Evolutionary conservation across 2,329 filamentous ascomycete genomes (phyloP).

Genomic region (Cercospora zeae-maydis): DNA sequence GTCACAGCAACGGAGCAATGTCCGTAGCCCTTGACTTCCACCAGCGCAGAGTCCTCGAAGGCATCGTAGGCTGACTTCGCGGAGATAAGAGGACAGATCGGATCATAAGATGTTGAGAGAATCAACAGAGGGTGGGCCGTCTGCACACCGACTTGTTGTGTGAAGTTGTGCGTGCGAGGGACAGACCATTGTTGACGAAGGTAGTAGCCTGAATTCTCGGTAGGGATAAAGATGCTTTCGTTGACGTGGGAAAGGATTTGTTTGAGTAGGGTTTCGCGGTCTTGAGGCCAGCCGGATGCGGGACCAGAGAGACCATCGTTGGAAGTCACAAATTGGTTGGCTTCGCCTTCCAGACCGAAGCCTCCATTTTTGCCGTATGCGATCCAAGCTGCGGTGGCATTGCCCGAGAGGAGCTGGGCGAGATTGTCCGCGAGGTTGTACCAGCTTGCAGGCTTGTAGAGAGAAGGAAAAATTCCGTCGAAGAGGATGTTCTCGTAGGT

Average conservation of each 20-base stretch:
- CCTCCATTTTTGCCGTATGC: constrained; percentile 16
- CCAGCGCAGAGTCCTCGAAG: constrained; percentile 19
- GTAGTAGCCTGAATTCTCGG: constrained; percentile 20
- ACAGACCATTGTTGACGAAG: constrained; percentile 21
- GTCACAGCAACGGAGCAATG: constrained; percentile 24
- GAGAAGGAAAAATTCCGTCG: constrained; percentile 21
- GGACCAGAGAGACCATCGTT: constrained; percentile 22
- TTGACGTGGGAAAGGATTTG: constrained; percentile 21
- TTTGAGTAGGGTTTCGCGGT: constrained; percentile 17
- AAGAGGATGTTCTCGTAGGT: constrained; percentile 17
- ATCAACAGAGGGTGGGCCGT: constrained; percentile 23
- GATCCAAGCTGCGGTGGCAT: constrained; percentile 22
- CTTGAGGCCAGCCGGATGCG: constrained; percentile 20
- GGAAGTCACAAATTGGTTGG: constrained; percentile 19
- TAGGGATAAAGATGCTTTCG: constrained; percentile 21
- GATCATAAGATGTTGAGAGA: constrained; percentile 24
- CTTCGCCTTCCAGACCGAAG: constrained; percentile 24
- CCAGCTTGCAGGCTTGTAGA: constrained; percentile 25
- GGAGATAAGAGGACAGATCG: constrained; percentile 24
- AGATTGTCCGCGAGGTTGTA: constrained; percentile 24
- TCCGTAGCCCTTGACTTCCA: constrained; percentile 25
- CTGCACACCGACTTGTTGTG: constrained; percentile 13
- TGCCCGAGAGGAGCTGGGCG: constrained; percentile 21
- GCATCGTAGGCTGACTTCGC: constrained; percentile 19
- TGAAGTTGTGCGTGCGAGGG: constrained; percentile 22